A percentile compares a stretch with the other conserved stretches of the same genome.
Conservation (phyloP, 2,329 filamentous ascomycete genomes). For the Simplicillium aogashimaense region DNA sequence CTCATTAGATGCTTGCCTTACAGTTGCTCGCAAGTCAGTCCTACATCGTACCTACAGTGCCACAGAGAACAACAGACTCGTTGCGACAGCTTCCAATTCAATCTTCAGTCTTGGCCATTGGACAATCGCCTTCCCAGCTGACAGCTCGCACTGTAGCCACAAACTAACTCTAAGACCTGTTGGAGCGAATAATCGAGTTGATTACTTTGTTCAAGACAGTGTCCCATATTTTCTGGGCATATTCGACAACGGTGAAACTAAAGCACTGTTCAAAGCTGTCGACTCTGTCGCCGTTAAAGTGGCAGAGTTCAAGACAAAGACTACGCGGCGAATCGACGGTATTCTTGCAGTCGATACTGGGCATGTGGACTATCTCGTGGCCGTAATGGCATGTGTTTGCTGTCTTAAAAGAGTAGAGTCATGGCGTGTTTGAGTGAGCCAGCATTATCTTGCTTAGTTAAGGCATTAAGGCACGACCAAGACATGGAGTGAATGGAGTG, state of each 20-base stretch:
- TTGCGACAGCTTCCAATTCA: not conserved
- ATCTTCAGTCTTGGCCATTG: too few species aligned
- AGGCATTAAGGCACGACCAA: too few species aligned
- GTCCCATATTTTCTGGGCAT: not conserved
- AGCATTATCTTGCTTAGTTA: too few species aligned
- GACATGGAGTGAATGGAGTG: too few species aligned
- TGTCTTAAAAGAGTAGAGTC: not conserved
- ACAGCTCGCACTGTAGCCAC: not conserved
- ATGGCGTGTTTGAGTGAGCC: not conserved
- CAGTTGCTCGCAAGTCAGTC: not conserved
- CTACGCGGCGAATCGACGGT: not conserved
- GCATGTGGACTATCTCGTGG: not conserved
- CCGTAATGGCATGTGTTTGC: not conserved
- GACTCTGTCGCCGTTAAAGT: not conserved
- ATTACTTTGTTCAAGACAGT: not conserved
- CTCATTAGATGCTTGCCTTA: too few species aligned
- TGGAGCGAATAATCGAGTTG: not conserved
- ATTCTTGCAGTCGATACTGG: not conserved
- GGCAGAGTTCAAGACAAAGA: not conserved
- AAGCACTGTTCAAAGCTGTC: not conserved
- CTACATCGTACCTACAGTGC: not conserved
- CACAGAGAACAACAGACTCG: not conserved
- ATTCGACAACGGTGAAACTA: not conserved
- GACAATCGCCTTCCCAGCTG: not conserved
- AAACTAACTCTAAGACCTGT: not conserved